A percentile compares a stretch with the other conserved stretches of the same genome.
Conservation (phyloP, 352 stramenopile species). For the Aphanomyces euteiches region DNA sequence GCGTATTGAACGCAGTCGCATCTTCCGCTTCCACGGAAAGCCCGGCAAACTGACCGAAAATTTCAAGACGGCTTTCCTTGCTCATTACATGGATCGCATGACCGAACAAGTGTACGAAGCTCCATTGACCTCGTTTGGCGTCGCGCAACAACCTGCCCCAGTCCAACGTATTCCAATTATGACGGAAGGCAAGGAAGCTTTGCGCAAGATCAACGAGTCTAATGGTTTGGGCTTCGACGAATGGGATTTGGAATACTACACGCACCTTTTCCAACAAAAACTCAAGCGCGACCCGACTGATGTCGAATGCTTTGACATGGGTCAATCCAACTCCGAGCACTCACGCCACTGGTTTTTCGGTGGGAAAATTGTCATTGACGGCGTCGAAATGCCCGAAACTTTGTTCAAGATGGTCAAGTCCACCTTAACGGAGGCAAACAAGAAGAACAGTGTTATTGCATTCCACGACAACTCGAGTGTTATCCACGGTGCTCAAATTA, state of each 20-base stretch:
- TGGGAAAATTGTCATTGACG: constrained; percentile 98
- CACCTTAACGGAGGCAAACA: constrained; percentile 88
- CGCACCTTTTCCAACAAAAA: constrained; percentile 96
- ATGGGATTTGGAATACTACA: constrained; percentile 99
- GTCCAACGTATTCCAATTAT: constrained; percentile 94
- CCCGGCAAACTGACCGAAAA: constrained; percentile 39
- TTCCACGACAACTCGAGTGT: constrained; percentile 99
- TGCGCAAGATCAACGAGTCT: constrained; percentile 94
- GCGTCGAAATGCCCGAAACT: constrained; percentile 93
- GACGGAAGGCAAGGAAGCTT: constrained; percentile 87
- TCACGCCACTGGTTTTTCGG: constrained; percentile 99
- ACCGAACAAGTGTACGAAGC: constrained; percentile 95
- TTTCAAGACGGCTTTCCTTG: constrained; percentile 53
- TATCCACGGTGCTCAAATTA: constrained; percentile 91
- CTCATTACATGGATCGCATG: constrained; percentile 92
- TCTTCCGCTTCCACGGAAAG: constrained; percentile 83
- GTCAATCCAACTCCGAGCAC: constrained; percentile 98
- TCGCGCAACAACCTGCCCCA: constrained; percentile 67
- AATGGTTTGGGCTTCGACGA: constrained; percentile 98
- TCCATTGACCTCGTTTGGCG: constrained; percentile 90
- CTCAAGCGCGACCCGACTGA: constrained; percentile 96
- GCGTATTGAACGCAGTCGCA: constrained; percentile 92
- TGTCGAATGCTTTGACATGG: constrained; percentile 99
- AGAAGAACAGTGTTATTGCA: constrained; percentile 96
- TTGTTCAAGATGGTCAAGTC: constrained; percentile 99